Conservation (phyloP, 257 asterid genomes). For the Salvia miltiorrhiza region DNA sequence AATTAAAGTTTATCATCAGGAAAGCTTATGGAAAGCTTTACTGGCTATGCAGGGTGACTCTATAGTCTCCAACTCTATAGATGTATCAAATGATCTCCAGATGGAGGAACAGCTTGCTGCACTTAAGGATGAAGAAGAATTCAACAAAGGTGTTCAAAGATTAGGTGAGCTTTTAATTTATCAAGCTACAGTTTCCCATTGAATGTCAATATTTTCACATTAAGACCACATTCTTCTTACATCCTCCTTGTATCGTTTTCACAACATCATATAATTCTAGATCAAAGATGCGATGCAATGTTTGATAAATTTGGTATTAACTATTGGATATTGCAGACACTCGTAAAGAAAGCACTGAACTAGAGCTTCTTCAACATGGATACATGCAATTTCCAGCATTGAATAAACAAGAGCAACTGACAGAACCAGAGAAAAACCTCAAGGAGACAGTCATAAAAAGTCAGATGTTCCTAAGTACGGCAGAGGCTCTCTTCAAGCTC, state of each 20-base stretch:
- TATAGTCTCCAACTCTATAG: slow-evolving; percentile 7
- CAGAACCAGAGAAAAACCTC: slow-evolving; percentile 68
- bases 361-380: slow-evolving; percentile 4
- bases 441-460: slow-evolving; percentile 61
- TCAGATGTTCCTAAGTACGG: slow-evolving; percentile 61
- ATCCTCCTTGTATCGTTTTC: not conserved
- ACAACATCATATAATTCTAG: not conserved
- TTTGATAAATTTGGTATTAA: not conserved
- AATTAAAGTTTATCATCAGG: not conserved
- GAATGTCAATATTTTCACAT: not conserved
- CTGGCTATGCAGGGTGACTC: slow-evolving; percentile 40
- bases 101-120: slow-evolving; percentile 16
- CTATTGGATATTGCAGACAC: slow-evolving; percentile 23
- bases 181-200: not conserved
- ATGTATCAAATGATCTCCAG: slow-evolving; percentile 28
- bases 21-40: slow-evolving; percentile 18
- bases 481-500: slow-evolving; percentile 90
- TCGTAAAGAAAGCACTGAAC: slow-evolving; percentile 23
- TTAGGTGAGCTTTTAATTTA: slow-evolving; percentile 29
- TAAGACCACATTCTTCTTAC: too few species aligned
- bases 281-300: not conserved
- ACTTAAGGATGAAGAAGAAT: slow-evolving; percentile 22
- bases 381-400: slow-evolving; percentile 11
- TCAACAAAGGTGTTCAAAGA: slow-evolving; percentile 33
- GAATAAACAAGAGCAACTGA: slow-evolving; percentile 40